Conservation (phyloP, 257 asterid species). For the Rehmannia glutinosa region DNA sequence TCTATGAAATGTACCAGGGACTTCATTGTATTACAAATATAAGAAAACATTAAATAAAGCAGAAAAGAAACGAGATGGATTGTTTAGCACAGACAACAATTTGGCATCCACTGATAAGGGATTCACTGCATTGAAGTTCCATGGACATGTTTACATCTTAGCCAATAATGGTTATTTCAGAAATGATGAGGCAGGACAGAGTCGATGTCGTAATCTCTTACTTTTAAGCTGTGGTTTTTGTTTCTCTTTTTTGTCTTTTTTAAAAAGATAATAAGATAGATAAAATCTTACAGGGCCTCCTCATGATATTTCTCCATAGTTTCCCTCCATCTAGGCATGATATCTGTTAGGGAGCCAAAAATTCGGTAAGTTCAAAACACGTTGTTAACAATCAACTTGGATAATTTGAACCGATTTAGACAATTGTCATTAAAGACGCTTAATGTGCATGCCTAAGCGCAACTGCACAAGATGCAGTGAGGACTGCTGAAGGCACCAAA, state of each 20-base stretch:
- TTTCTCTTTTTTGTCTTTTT: neutral
- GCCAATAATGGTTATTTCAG: too few relatives aligned
- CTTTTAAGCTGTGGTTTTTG: neutral
- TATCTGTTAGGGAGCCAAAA: conserved; percentile 33
- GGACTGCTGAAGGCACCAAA: too few relatives aligned
- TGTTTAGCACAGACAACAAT: neutral
- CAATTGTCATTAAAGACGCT: neutral
- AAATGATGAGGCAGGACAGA: too few relatives aligned
- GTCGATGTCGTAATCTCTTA: neutral
- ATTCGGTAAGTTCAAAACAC: neutral
- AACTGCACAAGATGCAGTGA: too few relatives aligned
- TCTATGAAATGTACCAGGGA: neutral
- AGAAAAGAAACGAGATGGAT: neutral
- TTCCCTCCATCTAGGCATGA: conserved; percentile 79
- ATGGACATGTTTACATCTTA: too few relatives aligned
- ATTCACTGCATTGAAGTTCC: too few relatives aligned
- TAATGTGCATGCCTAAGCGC: neutral
- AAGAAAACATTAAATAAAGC: neutral
- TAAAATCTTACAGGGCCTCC: conserved; percentile 63
- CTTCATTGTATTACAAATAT: neutral
- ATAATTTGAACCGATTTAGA: neutral
- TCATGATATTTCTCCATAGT: conserved; percentile 83
- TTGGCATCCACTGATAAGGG: neutral
- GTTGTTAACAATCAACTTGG: conserved; percentile 16
- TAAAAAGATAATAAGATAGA: neutral